Percentiles rank a stretch among this genome's conserved stretches.
phyloP scores from a whole-genome alignment of 2,329 filamentous ascomycete genomes.

The Pseudogymnoascus sp. region DNA sequence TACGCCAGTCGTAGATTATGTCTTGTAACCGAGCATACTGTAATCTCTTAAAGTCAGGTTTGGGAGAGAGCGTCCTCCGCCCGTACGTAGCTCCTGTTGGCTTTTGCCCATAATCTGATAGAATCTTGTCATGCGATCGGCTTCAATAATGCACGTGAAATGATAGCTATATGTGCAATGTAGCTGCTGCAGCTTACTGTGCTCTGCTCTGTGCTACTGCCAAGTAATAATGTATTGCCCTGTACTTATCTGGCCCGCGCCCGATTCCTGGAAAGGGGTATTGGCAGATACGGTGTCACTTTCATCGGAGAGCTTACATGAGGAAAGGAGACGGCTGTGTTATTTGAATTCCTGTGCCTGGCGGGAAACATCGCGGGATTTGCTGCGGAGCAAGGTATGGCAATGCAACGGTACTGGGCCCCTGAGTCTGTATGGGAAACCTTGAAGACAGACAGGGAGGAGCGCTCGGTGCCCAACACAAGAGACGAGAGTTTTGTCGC shows the following conservation, averaged over 20 bases:
- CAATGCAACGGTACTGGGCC: slow-evolving; percentile 3
- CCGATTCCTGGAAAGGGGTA: background rate
- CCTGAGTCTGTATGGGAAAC: background rate
- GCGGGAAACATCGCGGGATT: background rate
- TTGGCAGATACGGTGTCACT: slow-evolving; percentile 1
- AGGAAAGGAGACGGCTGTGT: background rate
- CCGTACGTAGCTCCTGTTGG: background rate
- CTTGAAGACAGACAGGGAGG: background rate
- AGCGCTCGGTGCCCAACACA: background rate
- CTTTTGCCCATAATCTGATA: background rate
- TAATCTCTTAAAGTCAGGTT: background rate
- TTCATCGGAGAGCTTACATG: background rate
- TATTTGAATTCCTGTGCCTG: slow-evolving; percentile 7
- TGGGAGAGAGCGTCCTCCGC: background rate
- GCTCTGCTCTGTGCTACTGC: background rate
- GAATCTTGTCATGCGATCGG: background rate
- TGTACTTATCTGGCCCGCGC: background rate
- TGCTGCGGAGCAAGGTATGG: slow-evolving; percentile 4
- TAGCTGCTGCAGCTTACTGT: background rate
- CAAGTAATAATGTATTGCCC: background rate
- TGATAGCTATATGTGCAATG: slow-evolving; percentile 6
- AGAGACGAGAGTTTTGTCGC: background rate
- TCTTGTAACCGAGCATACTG: background rate
- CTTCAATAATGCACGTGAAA: slow-evolving; percentile 2
- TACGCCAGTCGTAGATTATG: background rate